Conservation (phyloP, 257 asterid species). For the Solanum etuberosum region DNA sequence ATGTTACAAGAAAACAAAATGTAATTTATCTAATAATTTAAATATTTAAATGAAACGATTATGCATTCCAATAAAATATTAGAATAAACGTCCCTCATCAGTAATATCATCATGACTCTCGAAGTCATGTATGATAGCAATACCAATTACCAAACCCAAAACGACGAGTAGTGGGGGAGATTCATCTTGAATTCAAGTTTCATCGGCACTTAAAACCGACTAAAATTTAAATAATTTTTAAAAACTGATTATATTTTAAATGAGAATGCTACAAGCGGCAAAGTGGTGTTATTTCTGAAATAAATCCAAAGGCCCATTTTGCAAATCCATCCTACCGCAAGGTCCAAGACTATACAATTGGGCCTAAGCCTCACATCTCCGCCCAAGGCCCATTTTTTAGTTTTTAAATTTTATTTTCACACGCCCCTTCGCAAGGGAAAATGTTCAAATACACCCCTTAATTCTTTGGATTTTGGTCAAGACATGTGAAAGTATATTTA, state of each 20-base stretch:
- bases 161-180: background rate
- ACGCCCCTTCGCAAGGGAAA: too few relatives aligned
- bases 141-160: background rate
- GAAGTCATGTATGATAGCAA: background rate
- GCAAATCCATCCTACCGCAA: background rate
- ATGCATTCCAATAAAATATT: too few relatives aligned
- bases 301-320: background rate
- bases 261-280: background rate
- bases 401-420: too few relatives aligned
- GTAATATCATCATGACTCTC: background rate
- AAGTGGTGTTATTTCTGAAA: background rate
- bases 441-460: too few relatives aligned
- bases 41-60: too few relatives aligned
- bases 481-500: too few relatives aligned
- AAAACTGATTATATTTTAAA: background rate
- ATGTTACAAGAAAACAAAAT: background rate
- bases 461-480: too few relatives aligned
- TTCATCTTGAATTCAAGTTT: background rate
- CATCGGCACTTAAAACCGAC: background rate
- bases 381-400: background rate
- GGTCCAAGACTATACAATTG: background rate
- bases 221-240: background rate
- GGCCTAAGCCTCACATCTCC: background rate
- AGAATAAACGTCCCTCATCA: fast-evolving
- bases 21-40: too few relatives aligned